phyloP scores from a whole-genome alignment of 1,284 basidiomycete genomes.

The Cystobasidium sp. region DNA sequence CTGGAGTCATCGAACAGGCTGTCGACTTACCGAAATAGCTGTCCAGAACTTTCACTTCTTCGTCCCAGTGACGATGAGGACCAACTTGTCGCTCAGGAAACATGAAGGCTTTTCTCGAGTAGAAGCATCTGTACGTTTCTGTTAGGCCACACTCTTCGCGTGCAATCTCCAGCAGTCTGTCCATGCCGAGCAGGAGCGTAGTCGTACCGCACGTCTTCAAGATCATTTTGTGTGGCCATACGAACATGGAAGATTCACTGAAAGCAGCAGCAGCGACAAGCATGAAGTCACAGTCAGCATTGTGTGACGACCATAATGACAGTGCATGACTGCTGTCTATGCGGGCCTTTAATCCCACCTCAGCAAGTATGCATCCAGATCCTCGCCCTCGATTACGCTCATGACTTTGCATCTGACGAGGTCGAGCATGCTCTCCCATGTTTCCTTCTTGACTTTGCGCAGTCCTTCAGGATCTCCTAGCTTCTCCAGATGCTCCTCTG shows the following conservation, averaged over 20 bases:
- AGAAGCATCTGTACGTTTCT: conserved; percentile 84
- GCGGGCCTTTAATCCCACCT: conserved; percentile 66
- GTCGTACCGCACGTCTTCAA: conserved; percentile 99
- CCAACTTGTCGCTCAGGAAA: conserved; percentile 95
- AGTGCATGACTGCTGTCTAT: not conserved
- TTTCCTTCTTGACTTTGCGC: conserved; percentile 71
- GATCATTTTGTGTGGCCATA: conserved; percentile 93
- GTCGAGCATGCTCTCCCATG: conserved; percentile 97
- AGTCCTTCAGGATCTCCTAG: conserved; percentile 64
- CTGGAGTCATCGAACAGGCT: not conserved
- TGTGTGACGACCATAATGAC: not conserved
- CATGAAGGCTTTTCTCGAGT: conserved; percentile 99
- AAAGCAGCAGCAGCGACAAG: not conserved
- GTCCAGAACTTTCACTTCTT: conserved; percentile 91
- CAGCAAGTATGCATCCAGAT: conserved; percentile 93
- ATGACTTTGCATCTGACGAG: conserved; percentile 97
- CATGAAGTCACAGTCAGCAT: not conserved
- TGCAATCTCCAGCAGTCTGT: conserved; percentile 89
- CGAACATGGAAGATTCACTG: conserved; percentile 97
- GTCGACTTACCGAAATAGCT: conserved; percentile 69
- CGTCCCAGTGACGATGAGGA: conserved; percentile 92
- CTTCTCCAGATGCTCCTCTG: conserved; percentile 52
- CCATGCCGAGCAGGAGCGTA: conserved; percentile 90
- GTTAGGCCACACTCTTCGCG: conserved; percentile 73
- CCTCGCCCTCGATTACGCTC: conserved; percentile 80